Conservation (phyloP, 257 asterid genomes). For the Coffea canephora region DNA sequence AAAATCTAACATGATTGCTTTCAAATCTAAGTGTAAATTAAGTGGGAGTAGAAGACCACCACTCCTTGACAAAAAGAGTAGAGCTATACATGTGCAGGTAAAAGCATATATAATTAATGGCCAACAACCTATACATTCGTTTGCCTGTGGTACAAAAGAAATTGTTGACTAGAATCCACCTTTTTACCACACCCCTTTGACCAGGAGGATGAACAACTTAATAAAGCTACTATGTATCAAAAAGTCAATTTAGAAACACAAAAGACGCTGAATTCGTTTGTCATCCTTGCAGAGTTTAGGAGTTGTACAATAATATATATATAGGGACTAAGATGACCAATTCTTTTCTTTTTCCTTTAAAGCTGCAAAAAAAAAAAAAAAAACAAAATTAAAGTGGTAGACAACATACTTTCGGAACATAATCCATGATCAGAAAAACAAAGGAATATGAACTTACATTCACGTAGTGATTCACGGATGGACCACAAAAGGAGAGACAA, state of each 20-base stretch:
- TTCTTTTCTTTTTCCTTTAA: background rate
- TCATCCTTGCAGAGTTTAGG: background rate
- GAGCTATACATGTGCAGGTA: conserved; percentile 15
- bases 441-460: background rate
- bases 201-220: conserved; percentile 5
- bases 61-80: background rate
- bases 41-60: background rate
- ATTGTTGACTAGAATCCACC: background rate
- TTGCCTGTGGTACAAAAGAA: conserved; percentile 12
- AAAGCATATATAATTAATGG: conserved; percentile 11
- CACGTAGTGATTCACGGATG: conserved; percentile 12
- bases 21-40: background rate
- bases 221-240: background rate
- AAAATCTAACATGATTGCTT: too few species aligned
- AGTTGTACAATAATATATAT: background rate
- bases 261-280: background rate
- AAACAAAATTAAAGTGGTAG: background rate
- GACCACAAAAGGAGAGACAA: conserved; percentile 8
- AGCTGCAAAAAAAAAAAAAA: background rate
- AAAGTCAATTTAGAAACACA: background rate
- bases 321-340: background rate
- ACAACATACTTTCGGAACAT: background rate
- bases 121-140: conserved; percentile 18
- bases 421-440: background rate
- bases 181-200: conserved; percentile 6